Evolutionary conservation across 805 yeast species (phyloP).

Genomic region (Candida berthetii): DNA sequence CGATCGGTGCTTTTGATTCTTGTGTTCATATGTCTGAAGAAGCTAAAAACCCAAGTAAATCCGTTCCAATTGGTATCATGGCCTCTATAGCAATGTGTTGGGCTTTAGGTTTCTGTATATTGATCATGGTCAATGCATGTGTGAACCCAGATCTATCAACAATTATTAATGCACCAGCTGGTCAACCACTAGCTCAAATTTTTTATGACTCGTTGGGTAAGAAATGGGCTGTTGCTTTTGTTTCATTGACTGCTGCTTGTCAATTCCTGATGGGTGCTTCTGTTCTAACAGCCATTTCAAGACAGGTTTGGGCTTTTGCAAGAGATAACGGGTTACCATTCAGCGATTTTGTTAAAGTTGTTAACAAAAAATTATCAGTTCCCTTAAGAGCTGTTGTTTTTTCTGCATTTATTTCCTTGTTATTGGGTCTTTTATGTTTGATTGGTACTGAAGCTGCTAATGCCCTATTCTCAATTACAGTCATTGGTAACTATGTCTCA

Average conservation of each 20-base stretch:
- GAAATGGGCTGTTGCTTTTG: slow-evolving; percentile 57
- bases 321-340: slow-evolving; percentile 69
- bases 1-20: slow-evolving; percentile 65
- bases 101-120: slow-evolving; percentile 47
- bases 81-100: slow-evolving; percentile 49
- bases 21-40: slow-evolving; percentile 71
- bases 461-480: slow-evolving; percentile 33
- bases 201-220: slow-evolving; percentile 54
- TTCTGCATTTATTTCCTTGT: slow-evolving; percentile 27
- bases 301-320: slow-evolving; percentile 67
- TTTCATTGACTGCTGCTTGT: slow-evolving; percentile 49
- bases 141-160: slow-evolving; percentile 35
- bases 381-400: slow-evolving; percentile 56
- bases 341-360: slow-evolving; percentile 44
- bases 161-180: slow-evolving; percentile 36
- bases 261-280: slow-evolving; percentile 62
- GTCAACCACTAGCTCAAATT: slow-evolving; percentile 59
- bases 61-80: slow-evolving; percentile 51
- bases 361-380: slow-evolving; percentile 46
- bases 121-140: slow-evolving; percentile 47
- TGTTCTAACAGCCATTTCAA: slow-evolving; percentile 49
- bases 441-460: slow-evolving; percentile 33
- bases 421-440: slow-evolving; percentile 31
- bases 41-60: slow-evolving; percentile 49
- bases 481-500: slow-evolving; percentile 34